Evolutionary conservation across 805 yeast genomes (phyloP).

Genomic region (Kodamaea nitidulidarum): DNA sequence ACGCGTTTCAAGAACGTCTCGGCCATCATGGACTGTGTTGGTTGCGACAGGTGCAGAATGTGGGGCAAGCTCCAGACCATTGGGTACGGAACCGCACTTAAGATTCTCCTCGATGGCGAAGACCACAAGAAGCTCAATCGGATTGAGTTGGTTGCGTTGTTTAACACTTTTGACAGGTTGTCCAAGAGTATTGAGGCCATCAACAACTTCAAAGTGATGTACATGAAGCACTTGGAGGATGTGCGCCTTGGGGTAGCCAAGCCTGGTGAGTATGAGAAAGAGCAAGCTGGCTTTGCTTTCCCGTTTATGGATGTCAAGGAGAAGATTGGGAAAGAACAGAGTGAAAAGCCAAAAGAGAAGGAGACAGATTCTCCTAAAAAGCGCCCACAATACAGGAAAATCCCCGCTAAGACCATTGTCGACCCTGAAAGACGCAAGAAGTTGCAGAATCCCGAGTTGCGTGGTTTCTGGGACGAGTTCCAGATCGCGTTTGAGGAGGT

Average conservation of each 20-base stretch:
- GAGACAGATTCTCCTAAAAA: too few relatives aligned
- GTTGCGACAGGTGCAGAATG: conserved; percentile 93
- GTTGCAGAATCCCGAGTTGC: conserved; percentile 1
- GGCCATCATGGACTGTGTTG: conserved; percentile 95
- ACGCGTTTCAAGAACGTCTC: conserved; percentile 84
- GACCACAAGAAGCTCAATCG: conserved; percentile 56
- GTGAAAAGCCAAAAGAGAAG: not conserved
- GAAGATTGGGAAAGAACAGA: not conserved
- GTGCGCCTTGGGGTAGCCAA: conserved; percentile 36
- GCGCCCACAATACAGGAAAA: conserved; percentile 5
- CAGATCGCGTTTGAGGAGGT: conserved; percentile 50
- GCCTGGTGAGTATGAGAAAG: conserved; percentile 39
- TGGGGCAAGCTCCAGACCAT: conserved; percentile 98
- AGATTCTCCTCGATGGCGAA: conserved; percentile 75
- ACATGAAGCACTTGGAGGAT: conserved; percentile 39
- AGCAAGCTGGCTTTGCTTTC: conserved; percentile 32
- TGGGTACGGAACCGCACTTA: conserved; percentile 96
- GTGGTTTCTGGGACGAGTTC: conserved; percentile 40
- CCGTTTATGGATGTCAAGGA: conserved; percentile 23
- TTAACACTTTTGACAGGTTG: conserved; percentile 89
- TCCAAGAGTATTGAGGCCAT: conserved; percentile 80
- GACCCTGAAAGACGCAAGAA: conserved; percentile 4
- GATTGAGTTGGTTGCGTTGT: conserved; percentile 82
- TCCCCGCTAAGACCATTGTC: conserved; percentile 9
- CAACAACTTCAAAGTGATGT: conserved; percentile 61